These are phyloP conservation scores for Neodidymelliopsis sp. DNA, from an alignment of 2,329 filamentous ascomycete species.

Conservation along the genomic window DNA sequence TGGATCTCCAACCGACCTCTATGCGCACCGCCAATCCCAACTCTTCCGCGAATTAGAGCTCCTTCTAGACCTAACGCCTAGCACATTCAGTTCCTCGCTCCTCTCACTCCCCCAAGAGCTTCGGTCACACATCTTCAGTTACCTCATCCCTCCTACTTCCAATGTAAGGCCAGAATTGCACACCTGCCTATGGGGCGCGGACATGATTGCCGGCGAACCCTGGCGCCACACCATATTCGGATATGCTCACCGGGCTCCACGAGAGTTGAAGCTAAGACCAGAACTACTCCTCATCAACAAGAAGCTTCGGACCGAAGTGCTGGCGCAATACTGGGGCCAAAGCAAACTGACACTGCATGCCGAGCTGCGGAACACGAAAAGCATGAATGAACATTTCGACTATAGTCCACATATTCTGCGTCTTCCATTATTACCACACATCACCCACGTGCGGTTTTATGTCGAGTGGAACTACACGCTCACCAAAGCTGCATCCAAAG, in stretches of 20 bases:
- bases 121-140: conserved; percentile 35
- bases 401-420: conserved; percentile 45
- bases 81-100: conserved; percentile 41
- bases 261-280: conserved; percentile 28
- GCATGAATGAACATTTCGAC: conserved; percentile 43
- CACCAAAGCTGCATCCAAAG: conserved; percentile 27
- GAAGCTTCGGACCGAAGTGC: conserved; percentile 40
- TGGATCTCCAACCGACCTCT: conserved; percentile 35
- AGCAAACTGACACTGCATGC: conserved; percentile 45
- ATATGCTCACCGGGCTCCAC: conserved; percentile 38
- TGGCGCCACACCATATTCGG: conserved; percentile 46
- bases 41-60: conserved; percentile 45
- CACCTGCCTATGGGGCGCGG: conserved; percentile 46
- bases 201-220: conserved; percentile 43
- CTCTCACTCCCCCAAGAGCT: conserved; percentile 43
- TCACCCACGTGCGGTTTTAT: conserved; percentile 44
- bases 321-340: conserved; percentile 36
- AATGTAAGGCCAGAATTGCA: conserved; percentile 39
- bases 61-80: conserved; percentile 44
- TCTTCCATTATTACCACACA: conserved; percentile 37
- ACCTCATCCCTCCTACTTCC: conserved; percentile 32
- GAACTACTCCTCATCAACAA: conserved; percentile 40
- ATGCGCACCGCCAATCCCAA: conserved; percentile 42
- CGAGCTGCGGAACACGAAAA: conserved; percentile 41
- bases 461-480: conserved; percentile 47